A percentile compares a stretch with the other conserved stretches of the same genome.
Conservation (phyloP, 306 rosid genomes). For the Sechiopsis laciniata region DNA sequence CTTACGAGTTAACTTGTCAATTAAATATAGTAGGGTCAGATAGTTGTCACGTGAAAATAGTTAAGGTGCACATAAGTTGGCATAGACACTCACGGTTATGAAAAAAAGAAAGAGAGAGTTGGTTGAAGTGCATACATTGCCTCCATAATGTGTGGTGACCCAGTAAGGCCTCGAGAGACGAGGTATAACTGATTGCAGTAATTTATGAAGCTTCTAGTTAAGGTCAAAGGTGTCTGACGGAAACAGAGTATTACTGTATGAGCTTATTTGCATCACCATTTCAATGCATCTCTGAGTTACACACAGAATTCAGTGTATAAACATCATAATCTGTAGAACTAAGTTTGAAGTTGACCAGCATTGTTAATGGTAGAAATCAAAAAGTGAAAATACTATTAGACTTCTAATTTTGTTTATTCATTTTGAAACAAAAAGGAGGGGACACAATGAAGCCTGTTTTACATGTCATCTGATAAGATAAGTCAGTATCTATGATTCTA, state of each 20-base stretch:
- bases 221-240: slow-evolving; percentile 24
- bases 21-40: too few relatives aligned
- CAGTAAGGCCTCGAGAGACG: slow-evolving; percentile 57
- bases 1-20: too few relatives aligned
- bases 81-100: too few relatives aligned
- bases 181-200: slow-evolving; percentile 33
- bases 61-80: too few relatives aligned
- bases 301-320: neutral
- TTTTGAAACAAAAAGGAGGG: neutral
- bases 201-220: slow-evolving; percentile 12
- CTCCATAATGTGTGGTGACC: slow-evolving; percentile 61
- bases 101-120: neutral
- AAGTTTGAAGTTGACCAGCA: neutral
- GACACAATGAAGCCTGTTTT: neutral
- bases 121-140: slow-evolving; percentile 39
- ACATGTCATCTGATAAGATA: neutral
- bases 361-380: neutral
- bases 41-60: too few relatives aligned
- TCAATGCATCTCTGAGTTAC: slow-evolving; percentile 44
- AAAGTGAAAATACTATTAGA: neutral
- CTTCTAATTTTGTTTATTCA: neutral
- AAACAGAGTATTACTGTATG: slow-evolving; percentile 37
- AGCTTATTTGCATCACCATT: slow-evolving; percentile 33
- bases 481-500: neutral
- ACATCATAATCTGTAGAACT: too few relatives aligned